Percentiles rank a stretch among this genome's conserved stretches.
Conservation (phyloP, 1,284 basidiomycete genomes). For the Mrakiaceae sp. region DNA sequence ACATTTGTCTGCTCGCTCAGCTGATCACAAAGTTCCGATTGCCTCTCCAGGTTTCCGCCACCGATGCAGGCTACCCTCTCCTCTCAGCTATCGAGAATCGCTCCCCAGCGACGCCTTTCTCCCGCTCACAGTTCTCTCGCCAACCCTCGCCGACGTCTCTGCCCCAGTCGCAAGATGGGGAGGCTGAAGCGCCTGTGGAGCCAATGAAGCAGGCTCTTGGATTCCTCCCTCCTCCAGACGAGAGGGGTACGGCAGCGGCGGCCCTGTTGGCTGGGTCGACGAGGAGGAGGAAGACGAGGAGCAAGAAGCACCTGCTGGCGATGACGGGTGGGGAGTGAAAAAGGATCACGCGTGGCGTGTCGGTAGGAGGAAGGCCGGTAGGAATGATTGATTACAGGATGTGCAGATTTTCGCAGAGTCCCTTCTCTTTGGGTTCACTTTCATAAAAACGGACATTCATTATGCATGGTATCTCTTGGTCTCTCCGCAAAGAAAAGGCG, state of each 20-base stretch:
- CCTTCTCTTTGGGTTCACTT: no score
- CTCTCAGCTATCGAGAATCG: neutral
- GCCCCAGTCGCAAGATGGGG: slow-evolving; percentile 13
- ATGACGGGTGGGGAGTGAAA: neutral
- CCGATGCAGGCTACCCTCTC: neutral
- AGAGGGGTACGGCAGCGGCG: slow-evolving; percentile 4
- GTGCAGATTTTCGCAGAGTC: no score
- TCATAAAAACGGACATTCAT: no score
- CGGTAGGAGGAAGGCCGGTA: no score
- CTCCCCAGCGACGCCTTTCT: neutral
- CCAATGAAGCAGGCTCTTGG: slow-evolving; percentile 11
- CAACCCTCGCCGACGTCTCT: neutral
- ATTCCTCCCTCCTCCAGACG: slow-evolving; percentile 15
- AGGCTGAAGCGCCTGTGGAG: slow-evolving; percentile 1
- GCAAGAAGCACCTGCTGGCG: neutral
- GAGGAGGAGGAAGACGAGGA: slow-evolving; percentile 1
- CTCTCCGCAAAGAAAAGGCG: no score
- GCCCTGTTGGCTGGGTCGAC: slow-evolving; percentile 14
- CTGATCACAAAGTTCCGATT: neutral
- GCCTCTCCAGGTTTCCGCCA: neutral
- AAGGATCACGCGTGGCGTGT: neutral
- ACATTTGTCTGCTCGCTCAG: no score
- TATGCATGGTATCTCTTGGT: no score
- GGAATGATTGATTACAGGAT: no score
- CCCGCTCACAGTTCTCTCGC: neutral